These are phyloP conservation scores for Calocera cornea DNA, from an alignment of 768 basidiomycete genomes.

Conservation along the genomic window DNA sequence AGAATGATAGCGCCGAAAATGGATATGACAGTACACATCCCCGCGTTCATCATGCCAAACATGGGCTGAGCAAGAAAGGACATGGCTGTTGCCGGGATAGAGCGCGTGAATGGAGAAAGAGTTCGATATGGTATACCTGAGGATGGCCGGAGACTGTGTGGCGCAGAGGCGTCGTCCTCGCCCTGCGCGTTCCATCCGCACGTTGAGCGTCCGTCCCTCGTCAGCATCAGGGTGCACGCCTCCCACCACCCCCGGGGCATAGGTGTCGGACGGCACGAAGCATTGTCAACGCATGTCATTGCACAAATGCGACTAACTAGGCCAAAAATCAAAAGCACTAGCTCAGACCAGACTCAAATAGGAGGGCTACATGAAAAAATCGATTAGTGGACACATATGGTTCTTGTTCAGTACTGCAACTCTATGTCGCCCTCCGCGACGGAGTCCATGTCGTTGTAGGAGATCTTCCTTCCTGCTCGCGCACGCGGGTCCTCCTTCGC, in stretches of 20 bases:
- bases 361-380: background rate
- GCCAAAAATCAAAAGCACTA: background rate
- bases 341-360: background rate
- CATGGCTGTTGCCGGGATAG: background rate
- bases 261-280: no score
- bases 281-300: background rate
- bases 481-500: conserved; percentile 88
- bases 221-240: no score
- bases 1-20: conserved; percentile 26
- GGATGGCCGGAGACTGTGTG: background rate
- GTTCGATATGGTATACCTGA: no score
- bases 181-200: no score
- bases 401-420: conserved; percentile 19
- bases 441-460: conserved; percentile 92
- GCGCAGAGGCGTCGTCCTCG: background rate
- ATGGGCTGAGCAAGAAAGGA: conserved; percentile 8
- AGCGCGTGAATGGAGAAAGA: no score
- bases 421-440: conserved; percentile 68
- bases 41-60: conserved; percentile 10
- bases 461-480: conserved; percentile 73
- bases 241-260: no score
- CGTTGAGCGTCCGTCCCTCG: no score
- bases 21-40: conserved; percentile 23
- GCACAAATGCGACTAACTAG: background rate
- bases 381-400: conserved; percentile 1